Evolutionary conservation across 805 yeast genomes (phyloP).

Genomic region (Teunomyces lycoperdinae): DNA sequence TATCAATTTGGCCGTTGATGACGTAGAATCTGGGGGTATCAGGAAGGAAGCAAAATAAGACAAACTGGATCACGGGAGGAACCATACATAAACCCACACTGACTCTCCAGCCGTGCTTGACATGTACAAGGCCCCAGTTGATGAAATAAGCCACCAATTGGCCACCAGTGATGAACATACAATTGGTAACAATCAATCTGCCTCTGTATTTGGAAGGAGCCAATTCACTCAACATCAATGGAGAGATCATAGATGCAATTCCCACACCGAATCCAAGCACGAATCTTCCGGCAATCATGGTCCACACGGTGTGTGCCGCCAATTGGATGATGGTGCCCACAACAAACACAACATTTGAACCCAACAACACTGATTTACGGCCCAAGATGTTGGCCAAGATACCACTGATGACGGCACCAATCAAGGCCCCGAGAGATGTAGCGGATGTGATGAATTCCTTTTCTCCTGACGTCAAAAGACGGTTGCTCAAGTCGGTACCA

Average conservation of each 20-base stretch:
- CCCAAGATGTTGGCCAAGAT: constrained; percentile 79
- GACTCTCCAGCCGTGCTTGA: constrained; percentile 87
- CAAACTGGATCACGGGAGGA: constrained; percentile 78
- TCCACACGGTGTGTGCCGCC: constrained; percentile 78
- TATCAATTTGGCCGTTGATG: constrained; percentile 60
- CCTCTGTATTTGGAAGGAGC: constrained; percentile 94
- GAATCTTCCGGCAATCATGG: constrained; percentile 88
- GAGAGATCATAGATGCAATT: constrained; percentile 90
- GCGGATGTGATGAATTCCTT: constrained; percentile 92
- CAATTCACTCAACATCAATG: constrained; percentile 85
- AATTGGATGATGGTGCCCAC: constrained; percentile 85
- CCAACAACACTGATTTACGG: constrained; percentile 78
- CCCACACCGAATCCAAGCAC: constrained; percentile 97
- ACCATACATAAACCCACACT: constrained; percentile 87
- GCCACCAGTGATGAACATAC: constrained; percentile 90
- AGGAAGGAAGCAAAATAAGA: constrained; percentile 79
- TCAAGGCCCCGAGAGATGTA: constrained; percentile 88
- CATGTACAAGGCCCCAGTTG: constrained; percentile 79
- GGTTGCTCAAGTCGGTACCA: constrained; percentile 63
- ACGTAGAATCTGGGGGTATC: constrained; percentile 93
- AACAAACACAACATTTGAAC: constrained; percentile 77
- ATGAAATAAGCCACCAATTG: constrained; percentile 91
- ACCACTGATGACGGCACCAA: constrained; percentile 80
- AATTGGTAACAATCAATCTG: constrained; percentile 82
- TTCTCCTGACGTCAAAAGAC: constrained; percentile 65